phyloP scores from a whole-genome alignment of 2,329 filamentous ascomycete genomes.

The Pseudovirgaria hyperparasitica region DNA sequence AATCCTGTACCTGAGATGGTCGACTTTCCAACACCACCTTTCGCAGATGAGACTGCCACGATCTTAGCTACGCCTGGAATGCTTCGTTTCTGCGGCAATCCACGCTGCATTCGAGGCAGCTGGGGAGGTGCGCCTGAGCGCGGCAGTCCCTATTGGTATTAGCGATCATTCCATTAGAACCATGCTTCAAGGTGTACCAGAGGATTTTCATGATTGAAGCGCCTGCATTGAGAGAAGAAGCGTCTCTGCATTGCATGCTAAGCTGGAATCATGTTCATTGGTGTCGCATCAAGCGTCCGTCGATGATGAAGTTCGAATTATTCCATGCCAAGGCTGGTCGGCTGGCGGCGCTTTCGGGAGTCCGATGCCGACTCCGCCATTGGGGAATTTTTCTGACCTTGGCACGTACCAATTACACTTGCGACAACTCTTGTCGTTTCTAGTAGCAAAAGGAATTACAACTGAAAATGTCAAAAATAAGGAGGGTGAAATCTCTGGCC shows the following conservation, averaged over 20 bases:
- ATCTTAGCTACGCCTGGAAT: conserved; percentile 81
- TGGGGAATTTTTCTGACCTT: too few species aligned
- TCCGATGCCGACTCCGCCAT: too few species aligned
- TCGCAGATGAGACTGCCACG: conserved; percentile 94
- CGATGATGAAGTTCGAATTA: too few species aligned
- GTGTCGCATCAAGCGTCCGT: too few species aligned
- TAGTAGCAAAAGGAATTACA: too few species aligned
- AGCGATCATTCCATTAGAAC: conserved; percentile 1
- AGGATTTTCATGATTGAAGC: conserved; percentile 70
- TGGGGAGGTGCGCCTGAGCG: conserved; percentile 53
- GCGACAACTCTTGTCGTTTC: too few species aligned
- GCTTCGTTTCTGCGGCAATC: conserved; percentile 65
- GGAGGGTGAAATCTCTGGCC: conserved; percentile 30
- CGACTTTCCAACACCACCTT: conserved; percentile 96
- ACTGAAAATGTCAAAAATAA: conserved; percentile 32
- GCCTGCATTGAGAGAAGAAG: conserved; percentile 40
- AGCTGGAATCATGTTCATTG: too few species aligned
- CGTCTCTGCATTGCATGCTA: conserved; percentile 24
- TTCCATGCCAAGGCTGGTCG: too few species aligned
- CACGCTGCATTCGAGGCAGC: conserved; percentile 64
- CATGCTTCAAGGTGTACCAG: conserved; percentile 41
- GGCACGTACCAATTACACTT: too few species aligned
- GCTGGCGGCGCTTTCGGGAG: too few species aligned
- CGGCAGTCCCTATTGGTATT: conserved; percentile 58
- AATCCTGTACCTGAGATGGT: conserved; percentile 61